A percentile compares a stretch with the other conserved stretches of the same genome.
Evolutionary conservation across 345 rosid species (phyloP).

Genomic region (Dimocarpus longan): DNA sequence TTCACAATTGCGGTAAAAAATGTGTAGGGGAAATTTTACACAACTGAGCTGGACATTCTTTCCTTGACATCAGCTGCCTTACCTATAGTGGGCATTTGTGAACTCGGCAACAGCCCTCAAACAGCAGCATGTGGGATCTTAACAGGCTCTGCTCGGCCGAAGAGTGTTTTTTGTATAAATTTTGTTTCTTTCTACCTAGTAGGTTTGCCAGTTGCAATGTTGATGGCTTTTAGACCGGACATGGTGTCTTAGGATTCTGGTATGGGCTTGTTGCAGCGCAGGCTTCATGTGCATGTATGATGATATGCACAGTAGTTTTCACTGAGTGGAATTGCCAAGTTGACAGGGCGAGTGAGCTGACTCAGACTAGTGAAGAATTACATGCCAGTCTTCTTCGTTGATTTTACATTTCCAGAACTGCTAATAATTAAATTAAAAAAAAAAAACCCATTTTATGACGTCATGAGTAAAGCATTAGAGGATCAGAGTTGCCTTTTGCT

Average conservation of each 20-base stretch:
- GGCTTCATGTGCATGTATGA: constrained; percentile 34
- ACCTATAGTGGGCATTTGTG: constrained; percentile 42
- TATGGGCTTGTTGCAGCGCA: constrained; percentile 41
- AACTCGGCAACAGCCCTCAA: constrained; percentile 40
- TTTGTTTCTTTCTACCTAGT: constrained; percentile 34
- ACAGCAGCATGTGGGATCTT: constrained; percentile 41
- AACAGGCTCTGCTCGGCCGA: constrained; percentile 32
- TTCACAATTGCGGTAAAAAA: constrained; percentile 27
- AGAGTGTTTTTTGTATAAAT: constrained; percentile 30
- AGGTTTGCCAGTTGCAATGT: constrained; percentile 35
- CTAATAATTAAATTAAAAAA: not conserved
- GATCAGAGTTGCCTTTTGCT: not conserved
- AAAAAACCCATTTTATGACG: not conserved
- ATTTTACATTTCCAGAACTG: constrained; percentile 2
- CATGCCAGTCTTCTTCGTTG: constrained; percentile 26
- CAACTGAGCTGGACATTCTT: constrained; percentile 30
- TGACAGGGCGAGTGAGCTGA: constrained; percentile 34
- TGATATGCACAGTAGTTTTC: constrained; percentile 28
- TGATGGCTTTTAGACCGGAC: constrained; percentile 18
- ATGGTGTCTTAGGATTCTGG: constrained; percentile 28
- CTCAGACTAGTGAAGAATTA: constrained; percentile 9
- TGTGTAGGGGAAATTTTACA: constrained; percentile 35
- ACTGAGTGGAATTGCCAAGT: constrained; percentile 38
- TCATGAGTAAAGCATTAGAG: not conserved
- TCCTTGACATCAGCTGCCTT: constrained; percentile 30